phyloP scores from a whole-genome alignment of 805 yeast species.

The Wickerhamomyces bovis region DNA sequence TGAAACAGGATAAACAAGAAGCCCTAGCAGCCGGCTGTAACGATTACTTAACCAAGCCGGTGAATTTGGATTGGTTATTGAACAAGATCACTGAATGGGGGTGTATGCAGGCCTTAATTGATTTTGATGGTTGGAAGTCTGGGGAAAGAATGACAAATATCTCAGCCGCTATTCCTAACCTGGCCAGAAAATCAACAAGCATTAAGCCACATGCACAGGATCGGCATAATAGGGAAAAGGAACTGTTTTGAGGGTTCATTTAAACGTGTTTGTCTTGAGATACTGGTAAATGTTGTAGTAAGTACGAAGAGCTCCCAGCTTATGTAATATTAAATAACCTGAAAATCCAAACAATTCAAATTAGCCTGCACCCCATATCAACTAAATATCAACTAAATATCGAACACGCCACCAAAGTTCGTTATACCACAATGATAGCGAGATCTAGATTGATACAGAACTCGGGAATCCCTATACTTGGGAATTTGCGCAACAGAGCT shows the following conservation, averaged over 20 bases:
- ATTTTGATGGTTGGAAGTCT: conserved; percentile 86
- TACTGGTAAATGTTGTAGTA: too few relatives aligned
- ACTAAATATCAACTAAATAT: too few relatives aligned
- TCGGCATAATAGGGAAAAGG: background rate
- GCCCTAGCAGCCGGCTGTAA: conserved; percentile 97
- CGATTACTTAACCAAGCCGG: conserved; percentile 94
- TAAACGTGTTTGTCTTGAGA: too few relatives aligned
- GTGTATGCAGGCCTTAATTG: conserved; percentile 96
- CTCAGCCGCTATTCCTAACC: conserved; percentile 22
- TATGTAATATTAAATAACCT: too few relatives aligned
- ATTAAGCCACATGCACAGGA: background rate
- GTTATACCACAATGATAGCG: background rate
- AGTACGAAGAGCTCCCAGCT: too few relatives aligned
- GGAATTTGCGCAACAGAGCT: too few relatives aligned
- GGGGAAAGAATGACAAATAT: conserved; percentile 37
- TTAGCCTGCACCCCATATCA: too few relatives aligned
- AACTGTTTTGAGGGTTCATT: background rate
- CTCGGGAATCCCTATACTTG: background rate
- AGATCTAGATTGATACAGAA: background rate
- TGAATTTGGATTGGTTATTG: conserved; percentile 87
- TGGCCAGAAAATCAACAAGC: conserved; percentile 16
- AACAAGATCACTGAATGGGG: conserved; percentile 98
- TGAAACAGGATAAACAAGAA: conserved; percentile 77
- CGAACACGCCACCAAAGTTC: too few relatives aligned
- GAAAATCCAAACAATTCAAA: too few relatives aligned